Evolutionary conservation across 2,329 filamentous ascomycete species (phyloP), one percentile per base, ranked within the genome.

Genomic region (Botrytis fabae): DNA sequence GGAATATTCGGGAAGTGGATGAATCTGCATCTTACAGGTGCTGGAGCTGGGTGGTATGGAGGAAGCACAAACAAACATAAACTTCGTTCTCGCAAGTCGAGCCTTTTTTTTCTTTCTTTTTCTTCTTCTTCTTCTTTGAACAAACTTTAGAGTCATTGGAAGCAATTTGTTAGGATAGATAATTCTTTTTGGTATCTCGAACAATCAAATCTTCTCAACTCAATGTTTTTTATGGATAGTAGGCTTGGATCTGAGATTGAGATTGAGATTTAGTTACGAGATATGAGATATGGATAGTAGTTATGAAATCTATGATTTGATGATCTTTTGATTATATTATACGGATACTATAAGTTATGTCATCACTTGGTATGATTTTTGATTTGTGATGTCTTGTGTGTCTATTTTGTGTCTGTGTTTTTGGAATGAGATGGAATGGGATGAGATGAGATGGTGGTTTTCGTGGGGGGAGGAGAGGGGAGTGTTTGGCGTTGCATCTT

Each of bases 21-120:
- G 3, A 1, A 20, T 28, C 16, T 18, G 38, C 16, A 38, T 68
- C 5, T 4, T 28, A n/a, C 12, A 32, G 20, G n/a, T 16, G 35
- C 5, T 28, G 28, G 25, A 8, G 5, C 14, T 57, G n/a, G 51
- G 8, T 57, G n/a, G n/a, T 32, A 14, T 57, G 38, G 28, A 42
- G 65, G 65, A 42, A 38, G 32, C 40, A 35, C n/a, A 48, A 46
- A 46, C 48, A 28, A 22, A 42, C 48, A 57, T 38, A 28, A 57
- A 14, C 0, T 68, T 68, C 65, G 9, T 68, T 68, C 65, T 68
- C 48, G 48, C 65, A 32, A 68, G 65, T 16, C 65, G 65, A 68
- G 65, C 65, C 65, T 48, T 38, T 54, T 68, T 38, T 28, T 28
- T 28, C 2, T 28, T 44, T 18, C 14, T 54, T 25, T 9, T 65